These are phyloP conservation scores for Micractinium sp. DNA, from an alignment of 139 green algal species.

Conservation along the genomic window DNA sequence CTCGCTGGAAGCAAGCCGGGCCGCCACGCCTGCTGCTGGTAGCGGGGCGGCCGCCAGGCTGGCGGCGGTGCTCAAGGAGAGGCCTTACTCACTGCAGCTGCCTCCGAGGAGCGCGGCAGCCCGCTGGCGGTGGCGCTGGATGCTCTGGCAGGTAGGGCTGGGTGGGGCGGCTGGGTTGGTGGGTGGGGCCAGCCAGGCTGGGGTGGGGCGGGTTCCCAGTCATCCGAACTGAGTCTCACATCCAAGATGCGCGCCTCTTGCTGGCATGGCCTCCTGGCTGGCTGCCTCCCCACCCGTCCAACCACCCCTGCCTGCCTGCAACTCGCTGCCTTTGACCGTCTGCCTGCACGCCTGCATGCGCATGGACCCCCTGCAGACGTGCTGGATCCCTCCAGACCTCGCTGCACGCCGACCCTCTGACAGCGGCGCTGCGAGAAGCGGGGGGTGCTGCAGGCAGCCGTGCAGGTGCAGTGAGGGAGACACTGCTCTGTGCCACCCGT, in stretches of 20 bases:
- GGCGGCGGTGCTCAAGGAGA: not conserved
- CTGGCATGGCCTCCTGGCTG: too few species aligned
- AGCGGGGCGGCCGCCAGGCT: constrained; percentile 3
- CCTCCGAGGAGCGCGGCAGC: constrained; percentile 24
- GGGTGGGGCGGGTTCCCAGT: too few species aligned
- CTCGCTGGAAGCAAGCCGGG: not conserved
- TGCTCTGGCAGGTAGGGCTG: constrained; percentile 23
- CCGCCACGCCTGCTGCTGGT: not conserved
- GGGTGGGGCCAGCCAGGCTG: too few species aligned
- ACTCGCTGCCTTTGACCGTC: too few species aligned
- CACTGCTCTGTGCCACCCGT: too few species aligned
- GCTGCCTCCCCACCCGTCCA: constrained; percentile 12
- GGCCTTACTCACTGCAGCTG: constrained; percentile 24
- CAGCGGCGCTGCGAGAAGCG: constrained; percentile 33
- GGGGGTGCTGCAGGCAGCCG: constrained; percentile 40
- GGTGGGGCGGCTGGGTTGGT: not conserved
- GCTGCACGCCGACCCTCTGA: constrained; percentile 33
- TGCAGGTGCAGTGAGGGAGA: not conserved
- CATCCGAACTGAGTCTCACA: too few species aligned
- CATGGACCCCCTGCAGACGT: not conserved
- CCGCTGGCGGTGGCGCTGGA: constrained; percentile 27
- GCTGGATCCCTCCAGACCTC: constrained; percentile 15
- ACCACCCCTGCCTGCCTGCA: constrained; percentile 35
- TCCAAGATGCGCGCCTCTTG: too few species aligned
- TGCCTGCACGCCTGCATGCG: not conserved